Percentiles rank a stretch among this genome's conserved stretches.
These are phyloP conservation scores for Coemansia reversa DNA, from an alignment of 192 early-diverging fungal genomes.

Conservation along the genomic window DNA sequence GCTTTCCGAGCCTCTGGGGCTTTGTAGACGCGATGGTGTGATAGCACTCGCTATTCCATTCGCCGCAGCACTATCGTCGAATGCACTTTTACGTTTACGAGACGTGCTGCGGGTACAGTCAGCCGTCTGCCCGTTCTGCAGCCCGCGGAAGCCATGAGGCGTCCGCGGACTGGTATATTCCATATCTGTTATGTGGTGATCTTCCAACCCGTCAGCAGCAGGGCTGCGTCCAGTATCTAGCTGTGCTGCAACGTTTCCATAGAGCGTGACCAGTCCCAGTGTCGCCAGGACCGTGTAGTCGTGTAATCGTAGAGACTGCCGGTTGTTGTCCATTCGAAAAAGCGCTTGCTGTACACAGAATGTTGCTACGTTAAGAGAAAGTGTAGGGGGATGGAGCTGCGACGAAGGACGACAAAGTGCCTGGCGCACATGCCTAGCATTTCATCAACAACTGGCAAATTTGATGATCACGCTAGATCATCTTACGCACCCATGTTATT, in stretches of 20 bases:
- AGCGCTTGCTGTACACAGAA: too few species aligned
- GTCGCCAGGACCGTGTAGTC: conserved; percentile 48
- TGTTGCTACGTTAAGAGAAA: too few species aligned
- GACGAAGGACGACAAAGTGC: too few species aligned
- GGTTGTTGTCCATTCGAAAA: conserved; percentile 24
- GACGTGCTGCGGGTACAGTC: background rate
- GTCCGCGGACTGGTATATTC: conserved; percentile 16
- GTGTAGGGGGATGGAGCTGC: too few species aligned
- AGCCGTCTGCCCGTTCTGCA: too few species aligned
- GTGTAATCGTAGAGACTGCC: conserved; percentile 33
- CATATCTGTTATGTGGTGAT: background rate
- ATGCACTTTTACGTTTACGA: conserved; percentile 30
- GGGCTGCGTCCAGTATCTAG: conserved; percentile 19
- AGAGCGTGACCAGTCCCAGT: conserved; percentile 40
- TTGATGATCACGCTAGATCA: too few species aligned
- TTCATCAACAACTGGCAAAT: too few species aligned
- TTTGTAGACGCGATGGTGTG: conserved; percentile 21
- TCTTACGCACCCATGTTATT: too few species aligned
- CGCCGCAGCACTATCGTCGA: background rate
- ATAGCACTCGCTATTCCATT: background rate
- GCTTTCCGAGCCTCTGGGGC: conserved; percentile 6
- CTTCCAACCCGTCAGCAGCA: background rate
- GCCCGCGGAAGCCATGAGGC: background rate
- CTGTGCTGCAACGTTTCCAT: conserved; percentile 27
- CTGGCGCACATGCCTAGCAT: too few species aligned